These are phyloP conservation scores for Ceratocystis eucalypticola DNA, from an alignment of 2,329 filamentous ascomycete genomes.

Conservation along the genomic window DNA sequence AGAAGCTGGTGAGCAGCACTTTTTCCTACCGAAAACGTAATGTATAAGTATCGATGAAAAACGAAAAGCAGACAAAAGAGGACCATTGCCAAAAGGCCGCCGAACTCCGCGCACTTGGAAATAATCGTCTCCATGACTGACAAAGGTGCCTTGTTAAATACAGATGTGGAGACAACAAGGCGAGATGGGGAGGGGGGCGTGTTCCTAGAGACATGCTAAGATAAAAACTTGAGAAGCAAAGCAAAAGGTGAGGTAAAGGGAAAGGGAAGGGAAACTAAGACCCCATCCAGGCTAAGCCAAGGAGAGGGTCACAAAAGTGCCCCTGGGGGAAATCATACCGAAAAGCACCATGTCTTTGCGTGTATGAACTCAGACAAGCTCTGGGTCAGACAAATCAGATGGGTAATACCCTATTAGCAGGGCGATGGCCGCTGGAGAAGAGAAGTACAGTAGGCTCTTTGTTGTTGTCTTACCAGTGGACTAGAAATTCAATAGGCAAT, in stretches of 20 bases:
- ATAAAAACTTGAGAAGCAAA: not conserved
- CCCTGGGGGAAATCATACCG: slow-evolving; percentile 4
- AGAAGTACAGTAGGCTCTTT: not conserved
- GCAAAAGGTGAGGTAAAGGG: not conserved
- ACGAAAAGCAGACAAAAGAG: not conserved
- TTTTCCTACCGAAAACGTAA: slow-evolving; percentile 6
- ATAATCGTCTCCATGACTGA: not conserved
- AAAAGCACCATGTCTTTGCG: not conserved
- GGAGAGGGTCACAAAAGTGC: slow-evolving; percentile 9
- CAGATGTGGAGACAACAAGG: not conserved
- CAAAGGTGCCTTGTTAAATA: not conserved
- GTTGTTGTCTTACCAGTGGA: not conserved
- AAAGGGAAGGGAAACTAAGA: not conserved
- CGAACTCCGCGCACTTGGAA: not conserved
- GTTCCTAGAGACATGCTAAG: no score
- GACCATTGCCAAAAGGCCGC: not conserved
- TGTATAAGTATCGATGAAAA: not conserved
- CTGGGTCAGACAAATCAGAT: not conserved
- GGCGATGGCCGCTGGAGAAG: not conserved
- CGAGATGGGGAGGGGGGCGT: not conserved
- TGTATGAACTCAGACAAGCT: not conserved
- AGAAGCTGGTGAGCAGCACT: not conserved
- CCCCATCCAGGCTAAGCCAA: not conserved
- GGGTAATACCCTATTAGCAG: not conserved
- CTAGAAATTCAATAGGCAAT: not conserved